These are phyloP conservation scores for Pythium sp. DNA, from an alignment of 352 stramenopile genomes.

Conservation along the genomic window DNA sequence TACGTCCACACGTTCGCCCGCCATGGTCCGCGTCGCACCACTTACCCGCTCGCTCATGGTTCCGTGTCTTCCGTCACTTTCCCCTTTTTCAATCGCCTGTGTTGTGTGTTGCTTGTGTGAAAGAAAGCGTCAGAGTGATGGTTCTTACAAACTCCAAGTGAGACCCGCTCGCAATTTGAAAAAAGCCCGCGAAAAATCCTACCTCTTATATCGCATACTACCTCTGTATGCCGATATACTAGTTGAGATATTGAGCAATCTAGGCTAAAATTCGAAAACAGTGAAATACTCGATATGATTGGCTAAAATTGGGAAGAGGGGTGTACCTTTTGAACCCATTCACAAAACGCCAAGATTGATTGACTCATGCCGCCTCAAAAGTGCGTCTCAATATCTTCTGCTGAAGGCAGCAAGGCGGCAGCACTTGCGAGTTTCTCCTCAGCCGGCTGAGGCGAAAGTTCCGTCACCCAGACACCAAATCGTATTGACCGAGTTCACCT, in stretches of 20 bases:
- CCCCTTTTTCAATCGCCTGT: not conserved
- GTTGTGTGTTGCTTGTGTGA: not conserved
- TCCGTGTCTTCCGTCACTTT: not conserved
- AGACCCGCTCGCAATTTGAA: slow-evolving; percentile 9
- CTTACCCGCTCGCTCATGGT: slow-evolving; percentile 8
- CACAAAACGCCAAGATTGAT: not conserved
- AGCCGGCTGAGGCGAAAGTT: not conserved
- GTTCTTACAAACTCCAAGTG: slow-evolving; percentile 16
- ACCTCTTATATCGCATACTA: not conserved
- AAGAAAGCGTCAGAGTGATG: not conserved
- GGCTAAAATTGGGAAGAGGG: not conserved
- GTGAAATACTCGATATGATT: not conserved
- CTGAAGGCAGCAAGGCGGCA: not conserved
- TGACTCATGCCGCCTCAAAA: not conserved
- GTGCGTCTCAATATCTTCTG: not conserved
- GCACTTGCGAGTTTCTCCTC: not conserved
- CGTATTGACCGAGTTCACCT: not conserved
- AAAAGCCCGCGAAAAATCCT: slow-evolving; percentile 12
- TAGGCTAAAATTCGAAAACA: not conserved
- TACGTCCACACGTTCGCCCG: not conserved
- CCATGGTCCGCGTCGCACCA: not conserved
- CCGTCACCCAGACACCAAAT: not conserved
- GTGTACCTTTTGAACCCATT: not conserved
- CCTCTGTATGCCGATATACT: not conserved
- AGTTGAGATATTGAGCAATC: not conserved